These are phyloP conservation scores for Aureobasidium leucospermi DNA, from an alignment of 2,329 filamentous ascomycete genomes.

Conservation along the genomic window DNA sequence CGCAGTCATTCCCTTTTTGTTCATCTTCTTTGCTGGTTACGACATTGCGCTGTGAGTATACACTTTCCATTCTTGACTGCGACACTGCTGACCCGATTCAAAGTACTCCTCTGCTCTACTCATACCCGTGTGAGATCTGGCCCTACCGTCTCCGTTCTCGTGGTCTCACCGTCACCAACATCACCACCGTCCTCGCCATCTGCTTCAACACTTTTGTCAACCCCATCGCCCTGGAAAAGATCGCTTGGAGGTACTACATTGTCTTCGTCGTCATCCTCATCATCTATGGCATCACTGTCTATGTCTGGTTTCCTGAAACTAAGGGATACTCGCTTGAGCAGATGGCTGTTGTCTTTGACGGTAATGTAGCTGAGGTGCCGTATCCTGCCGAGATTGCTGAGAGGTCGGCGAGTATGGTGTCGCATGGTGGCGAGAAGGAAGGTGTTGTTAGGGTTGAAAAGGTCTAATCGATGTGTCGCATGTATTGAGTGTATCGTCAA, in stretches of 20 bases:
- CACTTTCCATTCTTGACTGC: too few species aligned
- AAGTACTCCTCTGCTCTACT: background rate
- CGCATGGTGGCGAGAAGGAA: conserved; percentile 9
- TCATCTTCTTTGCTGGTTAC: conserved; percentile 37
- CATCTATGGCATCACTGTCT: conserved; percentile 25
- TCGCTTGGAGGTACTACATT: conserved; percentile 44
- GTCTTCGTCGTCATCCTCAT: conserved; percentile 42
- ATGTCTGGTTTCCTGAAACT: conserved; percentile 16
- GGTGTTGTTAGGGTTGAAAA: background rate
- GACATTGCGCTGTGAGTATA: conserved; percentile 28
- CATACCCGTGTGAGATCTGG: conserved; percentile 31
- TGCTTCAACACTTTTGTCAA: conserved; percentile 57
- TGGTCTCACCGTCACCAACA: conserved; percentile 39
- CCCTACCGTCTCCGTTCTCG: conserved; percentile 52
- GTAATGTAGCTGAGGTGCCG: conserved; percentile 13
- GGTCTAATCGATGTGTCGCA: background rate
- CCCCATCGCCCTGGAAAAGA: conserved; percentile 33
- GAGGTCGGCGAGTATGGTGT: conserved; percentile 15
- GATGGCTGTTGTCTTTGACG: conserved; percentile 15
- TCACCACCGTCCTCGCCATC: conserved; percentile 26
- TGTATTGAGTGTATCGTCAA: too few species aligned
- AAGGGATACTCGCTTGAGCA: conserved; percentile 12
- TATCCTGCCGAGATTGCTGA: conserved; percentile 15
- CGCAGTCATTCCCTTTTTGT: conserved; percentile 37
- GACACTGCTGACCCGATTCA: too few species aligned